Evolutionary conservation across 2,329 filamentous ascomycete genomes (phyloP).

Genomic region (Chaetomiaceae sp.): DNA sequence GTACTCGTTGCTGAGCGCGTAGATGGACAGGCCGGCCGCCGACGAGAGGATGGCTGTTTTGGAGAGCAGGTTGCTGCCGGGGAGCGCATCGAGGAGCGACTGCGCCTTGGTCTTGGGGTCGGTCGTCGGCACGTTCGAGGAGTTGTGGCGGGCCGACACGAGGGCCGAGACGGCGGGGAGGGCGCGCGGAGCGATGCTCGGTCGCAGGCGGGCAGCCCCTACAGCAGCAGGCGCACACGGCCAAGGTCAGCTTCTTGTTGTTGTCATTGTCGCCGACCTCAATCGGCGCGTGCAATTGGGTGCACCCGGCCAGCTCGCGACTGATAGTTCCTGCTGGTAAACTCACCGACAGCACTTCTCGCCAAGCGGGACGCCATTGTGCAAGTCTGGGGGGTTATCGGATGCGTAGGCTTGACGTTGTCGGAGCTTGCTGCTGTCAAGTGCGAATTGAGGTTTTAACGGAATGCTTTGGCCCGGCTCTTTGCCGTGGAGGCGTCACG

Average conservation of each 20-base stretch:
- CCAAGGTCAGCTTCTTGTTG: constrained; percentile 24
- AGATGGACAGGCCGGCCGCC: constrained; percentile 82
- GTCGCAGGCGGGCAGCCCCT: constrained; percentile 91
- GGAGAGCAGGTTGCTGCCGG: constrained; percentile 85
- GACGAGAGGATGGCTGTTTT: constrained; percentile 97
- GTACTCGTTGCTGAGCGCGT: constrained; percentile 98
- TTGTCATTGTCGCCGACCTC: not conserved
- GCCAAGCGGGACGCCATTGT: constrained; percentile 98
- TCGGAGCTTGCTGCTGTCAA: constrained; percentile 37
- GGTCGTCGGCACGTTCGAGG: constrained; percentile 75
- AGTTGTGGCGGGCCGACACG: constrained; percentile 64
- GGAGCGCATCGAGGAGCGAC: constrained; percentile 88
- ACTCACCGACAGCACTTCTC: constrained; percentile 91
- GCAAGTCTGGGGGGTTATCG: constrained; percentile 56
- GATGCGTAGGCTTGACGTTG: constrained; percentile 41
- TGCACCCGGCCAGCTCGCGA: constrained; percentile 24
- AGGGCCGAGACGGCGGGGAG: constrained; percentile 69
- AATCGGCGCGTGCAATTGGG: not conserved
- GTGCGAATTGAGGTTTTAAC: constrained; percentile 41
- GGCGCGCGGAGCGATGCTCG: constrained; percentile 68
- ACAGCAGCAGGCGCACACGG: constrained; percentile 26
- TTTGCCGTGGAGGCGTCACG: constrained; percentile 44
- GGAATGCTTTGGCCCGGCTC: constrained; percentile 37
- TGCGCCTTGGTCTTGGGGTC: constrained; percentile 96
- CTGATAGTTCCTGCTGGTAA: constrained; percentile 22